phyloP scores from a whole-genome alignment of 2,329 filamentous ascomycete genomes.

The Acephala macrosclerotiorum region DNA sequence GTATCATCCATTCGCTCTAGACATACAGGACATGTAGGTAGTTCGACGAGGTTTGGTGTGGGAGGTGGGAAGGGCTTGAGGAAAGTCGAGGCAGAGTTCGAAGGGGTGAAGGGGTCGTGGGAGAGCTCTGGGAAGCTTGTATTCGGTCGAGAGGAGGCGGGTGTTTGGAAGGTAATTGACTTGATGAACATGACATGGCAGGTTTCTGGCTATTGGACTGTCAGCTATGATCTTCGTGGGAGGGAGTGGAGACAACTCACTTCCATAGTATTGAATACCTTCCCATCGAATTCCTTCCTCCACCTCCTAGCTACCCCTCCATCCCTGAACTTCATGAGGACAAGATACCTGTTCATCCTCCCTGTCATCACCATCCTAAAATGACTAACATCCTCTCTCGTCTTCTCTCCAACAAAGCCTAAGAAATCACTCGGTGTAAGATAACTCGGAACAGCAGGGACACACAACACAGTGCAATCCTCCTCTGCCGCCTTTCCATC shows the following conservation, averaged over 20 bases:
- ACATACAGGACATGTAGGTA: constrained; percentile 96
- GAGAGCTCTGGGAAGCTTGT: constrained; percentile 64
- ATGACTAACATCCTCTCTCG: constrained; percentile 86
- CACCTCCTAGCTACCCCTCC: constrained; percentile 78
- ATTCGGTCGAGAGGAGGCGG: constrained; percentile 36
- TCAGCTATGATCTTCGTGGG: constrained; percentile 23
- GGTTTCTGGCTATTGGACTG: constrained; percentile 73
- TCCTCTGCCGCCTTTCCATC: constrained; percentile 47
- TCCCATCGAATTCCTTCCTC: constrained; percentile 89
- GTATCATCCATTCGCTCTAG: constrained; percentile 98
- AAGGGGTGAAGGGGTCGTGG: constrained; percentile 71
- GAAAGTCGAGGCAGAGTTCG: constrained; percentile 46
- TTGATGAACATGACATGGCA: constrained; percentile 96
- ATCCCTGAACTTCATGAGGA: constrained; percentile 90
- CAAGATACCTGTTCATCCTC: constrained; percentile 89
- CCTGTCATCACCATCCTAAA: constrained; percentile 94
- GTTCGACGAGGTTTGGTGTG: constrained; percentile 85
- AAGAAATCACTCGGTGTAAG: constrained; percentile 90
- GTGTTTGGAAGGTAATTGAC: constrained; percentile 79
- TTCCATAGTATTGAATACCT: constrained; percentile 91
- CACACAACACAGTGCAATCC: constrained; percentile 87
- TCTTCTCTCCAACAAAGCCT: constrained; percentile 89
- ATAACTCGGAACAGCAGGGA: constrained; percentile 93
- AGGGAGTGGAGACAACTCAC: constrained; percentile 54
- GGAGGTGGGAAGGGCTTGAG: constrained; percentile 68